Evolutionary conservation across 2,329 filamentous ascomycete genomes (phyloP).

Genomic region (Cytospora mali): DNA sequence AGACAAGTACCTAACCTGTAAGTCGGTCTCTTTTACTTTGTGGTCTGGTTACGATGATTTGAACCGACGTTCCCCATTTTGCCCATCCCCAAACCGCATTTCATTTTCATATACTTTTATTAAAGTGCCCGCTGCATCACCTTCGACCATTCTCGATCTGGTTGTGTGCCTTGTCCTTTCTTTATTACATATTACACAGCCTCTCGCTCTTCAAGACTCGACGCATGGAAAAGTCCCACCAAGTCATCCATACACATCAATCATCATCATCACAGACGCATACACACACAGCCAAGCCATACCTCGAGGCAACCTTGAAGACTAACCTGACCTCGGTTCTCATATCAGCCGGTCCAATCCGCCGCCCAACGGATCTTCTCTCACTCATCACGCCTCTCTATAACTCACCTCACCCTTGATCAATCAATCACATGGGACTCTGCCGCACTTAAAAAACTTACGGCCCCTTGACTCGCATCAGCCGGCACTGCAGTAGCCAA

Average conservation of each 20-base stretch:
- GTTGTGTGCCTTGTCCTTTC: neutral
- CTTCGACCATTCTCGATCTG: neutral
- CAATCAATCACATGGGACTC: conserved; percentile 14
- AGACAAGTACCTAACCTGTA: conserved; percentile 26
- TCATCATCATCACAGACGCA: too few relatives aligned
- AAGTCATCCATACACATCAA: conserved; percentile 10
- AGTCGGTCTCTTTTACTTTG: conserved; percentile 10
- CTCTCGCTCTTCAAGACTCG: conserved; percentile 9
- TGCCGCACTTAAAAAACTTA: conserved; percentile 13
- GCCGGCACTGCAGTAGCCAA: conserved; percentile 15
- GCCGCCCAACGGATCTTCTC: conserved; percentile 5
- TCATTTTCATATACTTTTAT: too few relatives aligned
- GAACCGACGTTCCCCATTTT: conserved; percentile 14
- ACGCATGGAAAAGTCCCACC: too few relatives aligned
- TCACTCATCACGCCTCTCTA: conserved; percentile 11
- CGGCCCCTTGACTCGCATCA: conserved; percentile 16
- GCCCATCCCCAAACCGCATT: neutral
- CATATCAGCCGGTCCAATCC: conserved; percentile 23
- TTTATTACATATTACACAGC: conserved; percentile 9
- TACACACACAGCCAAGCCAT: conserved; percentile 27
- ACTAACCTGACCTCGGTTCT: conserved; percentile 16
- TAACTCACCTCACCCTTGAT: conserved; percentile 7
- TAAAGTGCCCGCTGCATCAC: neutral
- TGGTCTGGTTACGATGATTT: neutral
- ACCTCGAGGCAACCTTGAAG: conserved; percentile 24